A percentile compares a stretch with the other conserved stretches of the same genome.
Evolutionary conservation across 208 protist genomes (phyloP).

Genomic region (Trypanosoma vivax): DNA sequence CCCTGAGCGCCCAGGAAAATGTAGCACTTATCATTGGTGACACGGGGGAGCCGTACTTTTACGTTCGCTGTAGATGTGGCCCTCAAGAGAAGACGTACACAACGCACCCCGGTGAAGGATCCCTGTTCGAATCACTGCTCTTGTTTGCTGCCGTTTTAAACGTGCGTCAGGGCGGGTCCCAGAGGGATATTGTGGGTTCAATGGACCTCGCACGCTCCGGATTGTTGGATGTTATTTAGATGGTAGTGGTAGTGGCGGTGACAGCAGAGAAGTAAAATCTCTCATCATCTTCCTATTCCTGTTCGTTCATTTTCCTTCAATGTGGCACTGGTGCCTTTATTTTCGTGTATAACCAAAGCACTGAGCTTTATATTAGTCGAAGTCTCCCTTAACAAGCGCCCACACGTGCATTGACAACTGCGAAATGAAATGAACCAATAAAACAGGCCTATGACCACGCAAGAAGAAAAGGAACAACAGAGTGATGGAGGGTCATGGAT

Average conservation of each 20-base stretch:
- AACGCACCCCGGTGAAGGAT: slow-evolving; percentile 43
- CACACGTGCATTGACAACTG: no score
- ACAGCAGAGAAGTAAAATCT: background rate
- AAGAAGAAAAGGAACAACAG: no score
- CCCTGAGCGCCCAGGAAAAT: slow-evolving; percentile 25
- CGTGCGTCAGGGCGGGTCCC: slow-evolving; percentile 45
- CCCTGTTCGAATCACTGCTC: slow-evolving; percentile 70
- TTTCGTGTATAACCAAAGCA: no score
- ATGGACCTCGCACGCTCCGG: slow-evolving; percentile 43
- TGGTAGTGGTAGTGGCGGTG: background rate
- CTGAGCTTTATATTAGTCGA: no score
- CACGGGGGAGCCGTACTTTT: slow-evolving; percentile 79
- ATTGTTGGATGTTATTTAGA: slow-evolving; percentile 25
- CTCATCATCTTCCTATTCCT: background rate
- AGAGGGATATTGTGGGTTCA: slow-evolving; percentile 44
- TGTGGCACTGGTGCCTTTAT: no score
- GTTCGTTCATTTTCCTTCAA: background rate
- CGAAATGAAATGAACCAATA: no score
- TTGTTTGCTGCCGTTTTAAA: slow-evolving; percentile 54
- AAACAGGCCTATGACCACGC: no score
- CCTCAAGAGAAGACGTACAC: slow-evolving; percentile 24
- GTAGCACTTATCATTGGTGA: slow-evolving; percentile 63
- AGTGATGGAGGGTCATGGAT: no score
- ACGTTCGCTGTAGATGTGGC: slow-evolving; percentile 47
- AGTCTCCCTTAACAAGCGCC: no score